Base-by-base conservation (phyloP, 495 filamentous ascomycete genomes). In the Tetracladium setigerum region DNA sequence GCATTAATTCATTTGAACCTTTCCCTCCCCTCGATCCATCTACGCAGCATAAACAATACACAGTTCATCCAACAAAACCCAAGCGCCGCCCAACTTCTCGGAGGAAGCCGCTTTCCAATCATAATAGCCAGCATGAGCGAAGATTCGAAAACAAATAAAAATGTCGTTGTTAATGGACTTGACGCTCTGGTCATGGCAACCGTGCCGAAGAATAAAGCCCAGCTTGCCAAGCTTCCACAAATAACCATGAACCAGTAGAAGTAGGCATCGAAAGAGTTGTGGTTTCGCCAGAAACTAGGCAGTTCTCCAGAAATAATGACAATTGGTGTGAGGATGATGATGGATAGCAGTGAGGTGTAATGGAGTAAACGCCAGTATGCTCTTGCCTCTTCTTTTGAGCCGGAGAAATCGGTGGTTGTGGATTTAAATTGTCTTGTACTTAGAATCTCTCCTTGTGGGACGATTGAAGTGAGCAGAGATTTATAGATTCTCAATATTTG, bases 361-460 rank as follows among this genome's bases (percentile, higher is more conserved):
- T 76, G 73, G 1, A 77, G 60, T 0, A 69, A 56, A 18, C 67
- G 63, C 63, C 65, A 77, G 46, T 66, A 64, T 8, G 73, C 66
- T 15, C 68, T 60, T 2, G 69, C 63, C 38, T 68, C 65, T 49
- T 72, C 68, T 30, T 64, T 62, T 4, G 54, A 43, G 13, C 64
- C 65, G 11, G 44, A 60, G 33, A 47, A 48, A 31, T 60, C 57
- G 14, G 38, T 30, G 14, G 18, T 48, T 19, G 47, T 38, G 0
- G 36, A 48, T 4, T 40, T 46, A 30, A 49, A 53, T 36, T n/a
- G 16, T n/a, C 5, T n/a, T 12, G 33, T 53, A 5, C 45, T 48
- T 2, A 59, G 47, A 3, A 56, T 33, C 8, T 56, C 53, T 22
- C 53, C 56, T 41, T 59, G 56, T 4, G 56, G 53, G n/a, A 59